Evolutionary conservation across 169 alveolate genomes (phyloP).

Genomic region (Eimeria sp.): DNA sequence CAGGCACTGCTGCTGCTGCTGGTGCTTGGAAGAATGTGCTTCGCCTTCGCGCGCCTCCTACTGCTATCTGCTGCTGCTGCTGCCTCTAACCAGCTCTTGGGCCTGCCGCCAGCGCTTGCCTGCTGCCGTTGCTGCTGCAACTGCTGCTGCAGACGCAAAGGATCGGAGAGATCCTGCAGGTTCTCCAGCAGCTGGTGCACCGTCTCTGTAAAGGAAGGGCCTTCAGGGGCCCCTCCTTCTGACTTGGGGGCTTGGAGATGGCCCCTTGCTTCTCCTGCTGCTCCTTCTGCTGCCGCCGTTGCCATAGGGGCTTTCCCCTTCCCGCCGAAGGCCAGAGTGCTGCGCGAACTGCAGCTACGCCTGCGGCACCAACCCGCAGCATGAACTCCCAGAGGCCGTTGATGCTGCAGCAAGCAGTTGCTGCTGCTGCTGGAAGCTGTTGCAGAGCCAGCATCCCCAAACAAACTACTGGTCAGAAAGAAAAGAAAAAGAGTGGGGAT

Average conservation of each 20-base stretch:
- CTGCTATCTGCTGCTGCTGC: slow-evolving; percentile 9
- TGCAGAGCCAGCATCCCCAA: not conserved
- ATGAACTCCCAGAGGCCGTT: not conserved
- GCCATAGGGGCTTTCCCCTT: not conserved
- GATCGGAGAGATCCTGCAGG: slow-evolving; percentile 32
- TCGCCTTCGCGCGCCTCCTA: not conserved
- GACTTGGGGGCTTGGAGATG: not conserved
- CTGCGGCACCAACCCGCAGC: slow-evolving; percentile 2
- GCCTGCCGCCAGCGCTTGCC: not conserved
- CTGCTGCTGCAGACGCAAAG: slow-evolving; percentile 38
- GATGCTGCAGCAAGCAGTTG: not conserved
- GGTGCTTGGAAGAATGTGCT: not conserved
- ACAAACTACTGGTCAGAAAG: not conserved
- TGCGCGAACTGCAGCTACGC: slow-evolving; percentile 19
- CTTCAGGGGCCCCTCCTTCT: not conserved
- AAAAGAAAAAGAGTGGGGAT: not conserved
- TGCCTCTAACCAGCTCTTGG: not conserved
- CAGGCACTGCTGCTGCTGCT: not conserved
- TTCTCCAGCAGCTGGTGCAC: slow-evolving; percentile 22
- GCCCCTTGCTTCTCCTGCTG: not conserved
- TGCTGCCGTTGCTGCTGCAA: not conserved
- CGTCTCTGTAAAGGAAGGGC: slow-evolving; percentile 45
- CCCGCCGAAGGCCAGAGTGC: not conserved
- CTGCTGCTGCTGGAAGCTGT: not conserved
- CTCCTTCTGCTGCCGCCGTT: not conserved